A percentile compares a stretch with the other conserved stretches of the same genome.
phyloP scores from a whole-genome alignment of 192 early-diverging fungal species.

The Chytriomyces confervae region DNA sequence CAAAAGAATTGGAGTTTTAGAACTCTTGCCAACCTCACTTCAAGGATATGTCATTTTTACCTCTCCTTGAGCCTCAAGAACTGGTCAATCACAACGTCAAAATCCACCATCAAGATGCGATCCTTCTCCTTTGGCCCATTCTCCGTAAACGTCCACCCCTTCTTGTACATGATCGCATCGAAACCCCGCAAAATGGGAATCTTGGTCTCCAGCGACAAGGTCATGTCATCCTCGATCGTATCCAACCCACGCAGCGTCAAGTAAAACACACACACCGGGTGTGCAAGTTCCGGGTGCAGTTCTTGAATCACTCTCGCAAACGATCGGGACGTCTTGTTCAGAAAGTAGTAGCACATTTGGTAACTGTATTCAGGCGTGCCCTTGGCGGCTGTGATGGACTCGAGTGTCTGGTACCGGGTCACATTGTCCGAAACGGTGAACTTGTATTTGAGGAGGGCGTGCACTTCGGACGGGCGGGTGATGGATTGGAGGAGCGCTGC shows the following conservation, averaged over 20 bases:
- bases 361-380: slow-evolving; percentile 60
- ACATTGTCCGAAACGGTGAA: slow-evolving; percentile 29
- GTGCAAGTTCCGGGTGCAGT: slow-evolving; percentile 52
- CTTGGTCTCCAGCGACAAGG: slow-evolving; percentile 79
- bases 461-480: slow-evolving; percentile 83
- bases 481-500: slow-evolving; percentile 17
- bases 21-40: not conserved
- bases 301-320: slow-evolving; percentile 93
- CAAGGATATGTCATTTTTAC: slow-evolving; percentile 24
- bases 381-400: slow-evolving; percentile 45
- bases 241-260: slow-evolving; percentile 94
- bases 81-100: slow-evolving; percentile 87
- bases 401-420: slow-evolving; percentile 60
- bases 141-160: slow-evolving; percentile 64
- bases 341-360: slow-evolving; percentile 81
- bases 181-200: slow-evolving; percentile 77
- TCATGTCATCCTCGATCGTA: slow-evolving; percentile 99
- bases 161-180: slow-evolving; percentile 77
- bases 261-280: slow-evolving; percentile 93
- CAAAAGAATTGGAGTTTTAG: slow-evolving; percentile 21
- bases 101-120: slow-evolving; percentile 85
- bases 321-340: slow-evolving; percentile 93
- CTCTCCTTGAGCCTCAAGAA: slow-evolving; percentile 74
- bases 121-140: slow-evolving; percentile 94
- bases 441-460: slow-evolving; percentile 70